Base-by-base conservation (phyloP, 1,284 basidiomycete genomes). In the Leccinum colubrinum region DNA sequence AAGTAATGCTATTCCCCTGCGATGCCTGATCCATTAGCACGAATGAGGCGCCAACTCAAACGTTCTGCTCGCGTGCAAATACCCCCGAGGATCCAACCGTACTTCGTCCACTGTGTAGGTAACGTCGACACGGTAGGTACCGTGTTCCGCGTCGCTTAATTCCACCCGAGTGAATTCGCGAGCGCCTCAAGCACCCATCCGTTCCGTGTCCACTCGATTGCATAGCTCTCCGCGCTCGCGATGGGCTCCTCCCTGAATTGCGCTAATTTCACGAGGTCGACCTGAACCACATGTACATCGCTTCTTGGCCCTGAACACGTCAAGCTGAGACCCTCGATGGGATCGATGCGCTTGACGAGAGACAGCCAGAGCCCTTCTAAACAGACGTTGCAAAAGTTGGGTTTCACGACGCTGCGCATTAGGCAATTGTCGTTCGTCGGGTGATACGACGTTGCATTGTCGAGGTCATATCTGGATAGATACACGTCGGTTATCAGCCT, bases 371-470 rank as follows among this genome's bases (percentile, higher is more conserved):
- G 83, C 2, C 81, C 88, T 65, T 93, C 89, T 11, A 83, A 73
- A 73, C 93, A 95, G 54, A 87, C 87, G 59, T 81, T 83, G 77
- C 92, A 94, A 73, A 94, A 92, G 67, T 86, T 85, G 67, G 86
- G 84, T 0, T 81, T 80, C 37, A 82, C 87, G 55, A 93, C 87
- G 55, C 80, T 79, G 33, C 93, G 87, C 93, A 95, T 94, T 58
- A 94, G 82, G 70, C 93, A 94, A 69, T 86, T 88, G 67, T 93
- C 88, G 68, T 94, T 93, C 3, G 91, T 94, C 41, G 90, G 90
- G 15, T 89, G 82, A 72, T 88, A 91, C 3, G 83, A 81, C 0
- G 87, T 90, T 60, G 74, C 70, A 65, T 91, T 90, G 56, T 75
- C 73, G 27, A 83, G 76, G 1, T 86, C 86, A 70, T 80, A 90